Evolutionary conservation across 2,329 filamentous ascomycete species (phyloP).

Genomic region (Mariannaea elegans): DNA sequence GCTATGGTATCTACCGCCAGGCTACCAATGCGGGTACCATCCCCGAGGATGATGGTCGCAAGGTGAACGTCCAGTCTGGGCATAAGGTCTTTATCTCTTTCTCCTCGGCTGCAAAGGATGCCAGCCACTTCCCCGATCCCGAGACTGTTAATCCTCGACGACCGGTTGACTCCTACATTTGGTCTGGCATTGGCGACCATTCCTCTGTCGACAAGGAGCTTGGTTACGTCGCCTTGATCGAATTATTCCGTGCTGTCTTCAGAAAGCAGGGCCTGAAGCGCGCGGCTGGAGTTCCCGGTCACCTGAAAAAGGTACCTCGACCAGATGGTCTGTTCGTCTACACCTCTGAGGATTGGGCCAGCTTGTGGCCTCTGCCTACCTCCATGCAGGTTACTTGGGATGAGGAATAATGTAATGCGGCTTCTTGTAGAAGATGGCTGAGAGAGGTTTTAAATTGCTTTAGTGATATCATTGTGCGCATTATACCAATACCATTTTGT

Average conservation of each 20-base stretch:
- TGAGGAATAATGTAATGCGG: slow-evolving; percentile 35
- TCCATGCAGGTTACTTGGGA: slow-evolving; percentile 66
- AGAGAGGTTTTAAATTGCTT: neutral
- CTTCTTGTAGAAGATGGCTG: neutral
- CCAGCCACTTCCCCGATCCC: slow-evolving; percentile 68
- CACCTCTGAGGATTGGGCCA: slow-evolving; percentile 72
- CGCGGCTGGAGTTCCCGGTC: slow-evolving; percentile 70
- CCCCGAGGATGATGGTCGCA: slow-evolving; percentile 59
- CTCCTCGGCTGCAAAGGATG: slow-evolving; percentile 63
- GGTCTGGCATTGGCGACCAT: slow-evolving; percentile 70
- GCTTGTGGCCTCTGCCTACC: slow-evolving; percentile 55
- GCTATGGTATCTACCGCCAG: slow-evolving; percentile 68
- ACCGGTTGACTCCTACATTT: slow-evolving; percentile 70
- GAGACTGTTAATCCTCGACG: slow-evolving; percentile 69
- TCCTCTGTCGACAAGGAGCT: slow-evolving; percentile 69
- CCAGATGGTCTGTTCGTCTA: slow-evolving; percentile 67
- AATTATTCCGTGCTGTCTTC: slow-evolving; percentile 74
- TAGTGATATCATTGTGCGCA: slow-evolving; percentile 9
- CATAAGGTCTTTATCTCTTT: slow-evolving; percentile 73
- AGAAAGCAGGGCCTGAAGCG: slow-evolving; percentile 67
- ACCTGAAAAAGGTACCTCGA: slow-evolving; percentile 70
- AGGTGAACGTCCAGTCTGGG: slow-evolving; percentile 62
- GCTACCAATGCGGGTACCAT: slow-evolving; percentile 57
- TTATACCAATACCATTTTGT: neutral
- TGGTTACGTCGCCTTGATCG: slow-evolving; percentile 68